These are phyloP conservation scores for Vitis cinerea DNA, from an alignment of 164 flowering plant genomes.

Conservation along the genomic window DNA sequence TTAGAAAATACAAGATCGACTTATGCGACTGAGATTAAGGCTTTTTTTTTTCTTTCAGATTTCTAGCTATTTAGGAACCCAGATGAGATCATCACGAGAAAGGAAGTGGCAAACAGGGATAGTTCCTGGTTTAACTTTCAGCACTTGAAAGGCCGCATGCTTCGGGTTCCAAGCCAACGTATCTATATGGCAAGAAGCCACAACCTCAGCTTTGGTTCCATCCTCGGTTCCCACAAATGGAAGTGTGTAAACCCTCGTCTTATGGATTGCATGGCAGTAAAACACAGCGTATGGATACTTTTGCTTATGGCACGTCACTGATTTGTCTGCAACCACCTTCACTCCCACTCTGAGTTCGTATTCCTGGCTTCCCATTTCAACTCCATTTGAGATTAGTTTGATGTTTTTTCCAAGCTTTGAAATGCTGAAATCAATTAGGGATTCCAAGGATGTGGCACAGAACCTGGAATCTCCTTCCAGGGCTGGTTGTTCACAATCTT, in stretches of 20 bases:
- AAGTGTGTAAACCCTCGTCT: constrained; percentile 26
- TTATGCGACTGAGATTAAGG: no score
- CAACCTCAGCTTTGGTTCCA: constrained; percentile 26
- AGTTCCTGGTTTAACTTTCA: constrained; percentile 38
- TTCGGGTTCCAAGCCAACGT: constrained; percentile 11
- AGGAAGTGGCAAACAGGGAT: constrained; percentile 43
- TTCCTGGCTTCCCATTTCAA: no score
- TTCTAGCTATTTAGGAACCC: constrained; percentile 20
- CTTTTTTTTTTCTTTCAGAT: no score
- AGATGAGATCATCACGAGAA: constrained; percentile 27
- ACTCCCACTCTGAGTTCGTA: no score
- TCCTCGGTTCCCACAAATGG: constrained; percentile 26
- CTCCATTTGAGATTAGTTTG: no score
- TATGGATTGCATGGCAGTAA: constrained; percentile 26
- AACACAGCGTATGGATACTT: constrained; percentile 31
- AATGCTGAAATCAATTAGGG: no score
- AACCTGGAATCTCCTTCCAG: no score
- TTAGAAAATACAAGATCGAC: no score
- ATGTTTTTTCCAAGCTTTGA: no score
- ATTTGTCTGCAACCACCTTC: no score
- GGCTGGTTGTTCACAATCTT: constrained; percentile 18
- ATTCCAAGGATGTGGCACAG: no score
- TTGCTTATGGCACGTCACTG: background rate
- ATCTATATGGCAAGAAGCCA: background rate
- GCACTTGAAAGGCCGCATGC: constrained; percentile 34